phyloP scores from a whole-genome alignment of 2,329 filamentous ascomycete species.

The Knufia petricola region DNA sequence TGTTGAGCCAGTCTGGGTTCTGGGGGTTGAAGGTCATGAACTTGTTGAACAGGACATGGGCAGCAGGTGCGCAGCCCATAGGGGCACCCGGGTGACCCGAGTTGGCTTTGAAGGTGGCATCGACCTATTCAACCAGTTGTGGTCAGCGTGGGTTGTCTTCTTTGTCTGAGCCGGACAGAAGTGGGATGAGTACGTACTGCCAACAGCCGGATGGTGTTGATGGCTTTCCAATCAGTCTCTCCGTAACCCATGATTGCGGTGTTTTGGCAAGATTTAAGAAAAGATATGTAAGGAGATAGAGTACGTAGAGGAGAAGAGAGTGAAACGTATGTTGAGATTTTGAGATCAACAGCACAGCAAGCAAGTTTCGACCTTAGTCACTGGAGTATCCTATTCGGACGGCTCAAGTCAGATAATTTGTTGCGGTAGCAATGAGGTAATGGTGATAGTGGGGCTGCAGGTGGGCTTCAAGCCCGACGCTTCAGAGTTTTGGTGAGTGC shows the following conservation, averaged over 20 bases:
- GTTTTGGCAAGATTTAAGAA: not conserved
- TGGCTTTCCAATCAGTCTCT: constrained; percentile 78
- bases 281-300: not conserved
- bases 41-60: constrained; percentile 97
- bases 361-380: not conserved
- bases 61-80: constrained; percentile 90
- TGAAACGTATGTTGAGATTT: not conserved
- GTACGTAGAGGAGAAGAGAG: not conserved
- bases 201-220: constrained; percentile 96
- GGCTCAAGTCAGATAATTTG: not conserved
- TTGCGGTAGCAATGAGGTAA: not conserved
- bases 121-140: constrained; percentile 53
- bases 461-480: not conserved
- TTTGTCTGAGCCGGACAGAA: constrained; percentile 18
- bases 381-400: not conserved
- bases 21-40: constrained; percentile 99
- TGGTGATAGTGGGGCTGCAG: not conserved
- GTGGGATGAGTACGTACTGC: constrained; percentile 58
- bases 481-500: not conserved
- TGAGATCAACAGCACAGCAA: not conserved
- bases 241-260: constrained; percentile 68
- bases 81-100: constrained; percentile 97
- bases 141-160: constrained; percentile 24
- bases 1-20: constrained; percentile 94
- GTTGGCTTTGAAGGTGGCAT: constrained; percentile 94